phyloP scores from a whole-genome alignment of 306 rosid species.

The Pterocarpus macrocarpus region DNA sequence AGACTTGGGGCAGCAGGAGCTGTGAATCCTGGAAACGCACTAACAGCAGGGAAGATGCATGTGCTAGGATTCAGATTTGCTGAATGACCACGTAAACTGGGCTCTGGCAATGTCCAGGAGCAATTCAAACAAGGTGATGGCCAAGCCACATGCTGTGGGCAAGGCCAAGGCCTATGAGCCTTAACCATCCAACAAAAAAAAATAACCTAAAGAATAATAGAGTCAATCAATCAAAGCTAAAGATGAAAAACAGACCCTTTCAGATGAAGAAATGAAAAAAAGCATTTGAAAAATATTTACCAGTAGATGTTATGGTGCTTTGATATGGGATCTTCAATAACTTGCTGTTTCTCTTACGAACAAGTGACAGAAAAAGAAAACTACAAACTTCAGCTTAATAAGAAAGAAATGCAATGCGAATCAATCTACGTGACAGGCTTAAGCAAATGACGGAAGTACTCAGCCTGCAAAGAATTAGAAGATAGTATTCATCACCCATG shows the following conservation, averaged over 20 bases:
- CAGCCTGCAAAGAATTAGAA: constrained; percentile 69
- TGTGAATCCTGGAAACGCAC: constrained; percentile 54
- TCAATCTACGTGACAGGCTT: constrained; percentile 88
- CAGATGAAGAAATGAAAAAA: constrained; percentile 15
- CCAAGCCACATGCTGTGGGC: constrained; percentile 61
- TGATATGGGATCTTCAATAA: constrained; percentile 52
- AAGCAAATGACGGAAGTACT: constrained; percentile 88
- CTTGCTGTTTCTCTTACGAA: constrained; percentile 55
- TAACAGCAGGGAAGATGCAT: constrained; percentile 48
- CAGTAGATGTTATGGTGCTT: constrained; percentile 48
- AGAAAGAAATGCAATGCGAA: constrained; percentile 23
- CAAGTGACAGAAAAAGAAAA: constrained; percentile 55
- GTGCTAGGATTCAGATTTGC: constrained; percentile 44
- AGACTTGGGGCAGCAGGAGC: constrained; percentile 51
- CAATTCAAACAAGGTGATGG: constrained; percentile 57
- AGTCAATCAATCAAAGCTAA: constrained; percentile 23
- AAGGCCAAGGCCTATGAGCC: constrained; percentile 54
- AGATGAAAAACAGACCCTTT: constrained; percentile 3
- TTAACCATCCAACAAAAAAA: constrained; percentile 68
- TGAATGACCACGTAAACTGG: constrained; percentile 52
- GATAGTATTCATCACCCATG: constrained; percentile 41
- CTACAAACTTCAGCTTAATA: constrained; percentile 56
- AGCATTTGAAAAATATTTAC: constrained; percentile 47
- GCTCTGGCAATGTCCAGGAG: constrained; percentile 47
- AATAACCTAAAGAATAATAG: constrained; percentile 53